phyloP scores from a whole-genome alignment of 208 protist genomes.

The Wallacemonas sp. region DNA sequence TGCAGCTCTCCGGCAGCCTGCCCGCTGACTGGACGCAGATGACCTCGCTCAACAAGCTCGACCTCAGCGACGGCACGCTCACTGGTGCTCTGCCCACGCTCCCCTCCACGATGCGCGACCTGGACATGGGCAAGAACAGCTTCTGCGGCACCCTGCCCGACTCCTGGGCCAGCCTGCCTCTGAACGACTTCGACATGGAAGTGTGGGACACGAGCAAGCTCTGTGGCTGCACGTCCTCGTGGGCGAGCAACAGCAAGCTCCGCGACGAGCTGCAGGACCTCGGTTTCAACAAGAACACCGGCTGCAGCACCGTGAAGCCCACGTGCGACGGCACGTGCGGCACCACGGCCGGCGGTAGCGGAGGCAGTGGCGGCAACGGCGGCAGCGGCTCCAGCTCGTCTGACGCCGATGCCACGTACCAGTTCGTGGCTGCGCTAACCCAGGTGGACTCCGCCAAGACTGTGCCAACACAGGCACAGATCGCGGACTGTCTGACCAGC shows the following conservation, averaged over 20 bases:
- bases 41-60: neutral
- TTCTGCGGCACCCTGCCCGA: conserved; percentile 1
- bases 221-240: neutral
- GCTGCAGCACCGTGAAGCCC: neutral
- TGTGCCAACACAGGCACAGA: too few species aligned
- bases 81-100: neutral
- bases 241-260: neutral
- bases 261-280: neutral
- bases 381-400: too few species aligned
- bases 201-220: neutral
- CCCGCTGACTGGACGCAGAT: conserved; percentile 1
- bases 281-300: neutral
- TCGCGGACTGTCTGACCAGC: too few species aligned
- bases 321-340: neutral
- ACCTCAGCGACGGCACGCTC: neutral
- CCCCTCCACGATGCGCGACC: neutral
- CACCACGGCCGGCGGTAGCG: neutral
- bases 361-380: neutral
- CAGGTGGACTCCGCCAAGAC: too few species aligned
- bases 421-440: neutral
- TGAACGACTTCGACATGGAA: neutral
- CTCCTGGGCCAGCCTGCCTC: neutral
- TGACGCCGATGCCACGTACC: too few species aligned
- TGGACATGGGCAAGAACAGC: neutral
- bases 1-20: neutral